phyloP scores from a whole-genome alignment of 2,329 filamentous ascomycete genomes.

The Fusarium napiforme region DNA sequence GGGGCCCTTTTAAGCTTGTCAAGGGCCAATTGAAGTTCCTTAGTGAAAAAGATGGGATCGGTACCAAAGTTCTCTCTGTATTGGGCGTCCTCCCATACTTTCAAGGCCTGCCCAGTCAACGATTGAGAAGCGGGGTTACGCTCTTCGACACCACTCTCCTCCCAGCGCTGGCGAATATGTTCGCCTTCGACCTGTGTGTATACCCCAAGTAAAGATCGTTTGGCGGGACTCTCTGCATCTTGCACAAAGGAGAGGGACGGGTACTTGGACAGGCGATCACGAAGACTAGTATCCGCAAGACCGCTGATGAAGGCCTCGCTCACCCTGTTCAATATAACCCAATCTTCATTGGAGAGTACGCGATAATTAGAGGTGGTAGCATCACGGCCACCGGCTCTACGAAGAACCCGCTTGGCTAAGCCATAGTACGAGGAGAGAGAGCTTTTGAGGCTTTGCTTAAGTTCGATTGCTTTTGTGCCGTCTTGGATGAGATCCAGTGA shows the following conservation, averaged over 20 bases:
- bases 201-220: conserved; percentile 64
- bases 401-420: conserved; percentile 61
- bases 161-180: conserved; percentile 57
- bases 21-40: conserved; percentile 60
- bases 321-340: conserved; percentile 61
- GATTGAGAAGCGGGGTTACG: conserved; percentile 28
- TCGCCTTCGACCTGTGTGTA: conserved; percentile 68
- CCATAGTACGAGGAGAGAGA: conserved; percentile 60
- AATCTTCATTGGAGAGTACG: conserved; percentile 58
- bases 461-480: conserved; percentile 41
- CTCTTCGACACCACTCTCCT: conserved; percentile 38
- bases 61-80: conserved; percentile 52
- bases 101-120: conserved; percentile 52
- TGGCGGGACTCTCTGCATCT: conserved; percentile 41
- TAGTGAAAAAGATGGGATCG: conserved; percentile 63
- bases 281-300: conserved; percentile 59
- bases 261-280: conserved; percentile 56
- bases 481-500: conserved; percentile 28
- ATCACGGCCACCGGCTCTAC: conserved; percentile 62
- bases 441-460: conserved; percentile 57
- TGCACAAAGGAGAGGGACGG: conserved; percentile 58
- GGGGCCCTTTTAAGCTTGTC: conserved; percentile 63
- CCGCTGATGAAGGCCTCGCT: conserved; percentile 66
- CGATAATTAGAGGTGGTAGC: conserved; percentile 58
- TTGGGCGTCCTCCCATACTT: conserved; percentile 59